Base-by-base conservation (phyloP, 257 asterid species). In the Solanum dulcamara region DNA sequence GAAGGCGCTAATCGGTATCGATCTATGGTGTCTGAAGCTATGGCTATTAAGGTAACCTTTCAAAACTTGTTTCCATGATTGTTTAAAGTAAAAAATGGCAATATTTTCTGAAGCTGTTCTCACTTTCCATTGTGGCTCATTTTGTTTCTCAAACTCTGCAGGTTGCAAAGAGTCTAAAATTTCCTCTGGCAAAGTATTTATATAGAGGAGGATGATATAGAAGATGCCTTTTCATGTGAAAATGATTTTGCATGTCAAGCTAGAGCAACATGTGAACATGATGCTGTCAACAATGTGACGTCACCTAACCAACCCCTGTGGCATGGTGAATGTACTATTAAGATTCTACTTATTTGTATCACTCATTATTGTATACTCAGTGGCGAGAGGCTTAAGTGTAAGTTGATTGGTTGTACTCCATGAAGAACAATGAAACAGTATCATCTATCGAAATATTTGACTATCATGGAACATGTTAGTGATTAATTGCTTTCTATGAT, bases 1-100 rank as follows among this genome's bases (percentile, higher is more conserved):
- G 99, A 97, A 90, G 99, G 99, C 84, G 90, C 97, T 14, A 90
- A 91, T 77, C 92, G 99, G 55, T 95, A 95, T 84, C 95, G 99
- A 83, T 92, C 97, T 79, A 89, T 90, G 44, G 91, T 93, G 38
- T 92, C 97, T 28, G 99, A 97, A 89, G 98, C 94, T 84, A 46
- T 93, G 90, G 98, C 93, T 88, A 90, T 93, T 42, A 95, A 91
- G 99, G 99, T 97, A 90, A 87, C 81, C 32, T 35, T 51, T 38
- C 70, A 46, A 48, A 5, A 30, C 35, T 30, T 79, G 30, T 79
- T 30, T 18, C 80, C 77, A 10, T 51, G 44, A 81, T 48, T 46
- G 42, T 32, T 67, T 79, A 48, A 48, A 17, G 42, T 28, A 79
- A 48, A 70, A 48, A 79, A 6, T 79, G 28, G 42, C n/a, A 20